Evolutionary conservation across 202 grass and related monocot species (phyloP).

Genomic region (Zizania palustris): DNA sequence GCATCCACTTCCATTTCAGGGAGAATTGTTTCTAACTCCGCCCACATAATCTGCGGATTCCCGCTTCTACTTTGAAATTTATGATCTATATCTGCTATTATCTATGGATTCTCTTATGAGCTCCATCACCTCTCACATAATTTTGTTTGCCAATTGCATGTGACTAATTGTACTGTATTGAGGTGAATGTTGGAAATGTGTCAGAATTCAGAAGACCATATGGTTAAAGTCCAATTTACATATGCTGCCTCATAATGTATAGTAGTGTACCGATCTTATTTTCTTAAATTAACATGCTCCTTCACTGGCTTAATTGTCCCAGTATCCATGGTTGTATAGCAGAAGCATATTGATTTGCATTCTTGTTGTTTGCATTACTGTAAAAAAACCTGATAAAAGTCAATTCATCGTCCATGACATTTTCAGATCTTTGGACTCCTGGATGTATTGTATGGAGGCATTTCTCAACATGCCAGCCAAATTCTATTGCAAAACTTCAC

Average conservation of each 20-base stretch:
- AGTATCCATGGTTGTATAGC: not conserved
- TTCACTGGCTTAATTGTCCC: not conserved
- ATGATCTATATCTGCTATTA: not conserved
- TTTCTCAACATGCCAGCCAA: slow-evolving; percentile 44
- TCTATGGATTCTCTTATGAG: not conserved
- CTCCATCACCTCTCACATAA: not conserved
- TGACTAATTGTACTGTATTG: not conserved
- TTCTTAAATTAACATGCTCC: not conserved
- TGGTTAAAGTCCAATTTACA: not conserved
- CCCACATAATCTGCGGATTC: not conserved
- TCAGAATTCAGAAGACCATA: not conserved
- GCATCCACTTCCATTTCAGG: not conserved
- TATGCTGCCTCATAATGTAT: not conserved
- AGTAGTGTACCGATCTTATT: not conserved
- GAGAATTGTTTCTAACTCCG: not conserved
- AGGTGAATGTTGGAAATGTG: not conserved
- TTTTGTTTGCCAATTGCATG: not conserved
- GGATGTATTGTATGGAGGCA: slow-evolving; percentile 49
- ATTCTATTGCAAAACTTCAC: slow-evolving; percentile 24
- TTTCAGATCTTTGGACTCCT: slow-evolving; percentile 54
- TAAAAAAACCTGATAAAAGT: not conserved
- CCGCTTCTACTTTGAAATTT: not conserved
- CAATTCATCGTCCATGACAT: not conserved
- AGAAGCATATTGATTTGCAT: not conserved
- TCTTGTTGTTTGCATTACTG: not conserved